Conservation (phyloP, 805 yeast species). For the Spathaspora hagerdaliae region DNA sequence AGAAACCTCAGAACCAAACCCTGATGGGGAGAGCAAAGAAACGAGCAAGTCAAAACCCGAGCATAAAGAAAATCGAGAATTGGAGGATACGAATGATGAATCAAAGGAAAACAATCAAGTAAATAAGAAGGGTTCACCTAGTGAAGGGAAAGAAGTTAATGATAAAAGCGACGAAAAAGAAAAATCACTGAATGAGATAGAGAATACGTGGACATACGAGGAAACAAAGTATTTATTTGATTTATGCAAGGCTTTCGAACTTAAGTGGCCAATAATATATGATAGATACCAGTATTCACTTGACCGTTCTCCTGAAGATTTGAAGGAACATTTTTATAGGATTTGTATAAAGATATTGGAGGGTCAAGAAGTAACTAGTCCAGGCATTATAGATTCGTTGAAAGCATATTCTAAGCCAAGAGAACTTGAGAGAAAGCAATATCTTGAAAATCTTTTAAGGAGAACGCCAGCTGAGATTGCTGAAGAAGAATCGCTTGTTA, state of each 20-base stretch:
- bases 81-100: not conserved
- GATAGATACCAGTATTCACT: slow-evolving; percentile 47
- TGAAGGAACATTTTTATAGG: slow-evolving; percentile 76
- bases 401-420: slow-evolving; percentile 60
- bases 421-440: slow-evolving; percentile 77
- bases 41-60: not conserved
- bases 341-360: slow-evolving; percentile 55
- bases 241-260: slow-evolving; percentile 55
- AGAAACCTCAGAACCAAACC: slow-evolving; percentile 11
- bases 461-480: slow-evolving; percentile 96
- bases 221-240: slow-evolving; percentile 81
- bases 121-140: not conserved
- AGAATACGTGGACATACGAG: slow-evolving; percentile 61
- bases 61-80: not conserved
- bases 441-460: slow-evolving; percentile 68
- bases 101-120: not conserved
- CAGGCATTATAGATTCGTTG: slow-evolving; percentile 54
- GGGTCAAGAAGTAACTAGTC: slow-evolving; percentile 36
- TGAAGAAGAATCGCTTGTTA: slow-evolving; percentile 90
- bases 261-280: slow-evolving; percentile 64
- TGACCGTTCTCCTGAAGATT: slow-evolving; percentile 62
- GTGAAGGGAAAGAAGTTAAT: slow-evolving; percentile 11
- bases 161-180: slow-evolving; percentile 12
- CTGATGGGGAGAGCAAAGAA: not conserved
- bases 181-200: slow-evolving; percentile 3